A percentile compares a stretch with the other conserved stretches of the same genome.
phyloP scores from a whole-genome alignment of 2,329 filamentous ascomycete genomes.

The Cercospora zeina region DNA sequence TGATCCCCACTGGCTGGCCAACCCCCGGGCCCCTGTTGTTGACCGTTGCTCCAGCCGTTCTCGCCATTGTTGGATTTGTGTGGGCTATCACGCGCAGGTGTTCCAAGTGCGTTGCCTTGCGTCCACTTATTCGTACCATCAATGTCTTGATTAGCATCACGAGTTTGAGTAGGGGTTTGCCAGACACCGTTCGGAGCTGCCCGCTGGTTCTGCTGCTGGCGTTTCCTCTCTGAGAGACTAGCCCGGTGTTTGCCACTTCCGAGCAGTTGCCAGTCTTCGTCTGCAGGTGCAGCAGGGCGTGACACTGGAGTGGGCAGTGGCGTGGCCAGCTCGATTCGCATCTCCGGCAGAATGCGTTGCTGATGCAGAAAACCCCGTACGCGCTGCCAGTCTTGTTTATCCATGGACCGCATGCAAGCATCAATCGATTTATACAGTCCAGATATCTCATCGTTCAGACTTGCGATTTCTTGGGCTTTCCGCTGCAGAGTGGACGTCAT shows the following conservation, averaged over 20 bases:
- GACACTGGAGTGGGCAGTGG: constrained; percentile 11
- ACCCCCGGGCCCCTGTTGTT: constrained; percentile 2
- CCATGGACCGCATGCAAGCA: constrained; percentile 20
- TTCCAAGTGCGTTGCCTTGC: constrained; percentile 3
- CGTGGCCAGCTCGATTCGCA: constrained; percentile 18
- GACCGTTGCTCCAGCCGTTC: background rate
- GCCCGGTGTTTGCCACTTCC: background rate
- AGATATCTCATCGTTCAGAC: constrained; percentile 16
- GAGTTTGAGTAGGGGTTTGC: background rate
- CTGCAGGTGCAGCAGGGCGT: background rate
- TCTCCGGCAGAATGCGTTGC: constrained; percentile 19
- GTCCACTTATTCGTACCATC: constrained; percentile 19
- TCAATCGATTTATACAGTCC: constrained; percentile 19
- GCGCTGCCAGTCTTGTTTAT: constrained; percentile 14
- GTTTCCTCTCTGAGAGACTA: constrained; percentile 16
- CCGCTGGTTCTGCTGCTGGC: constrained; percentile 13
- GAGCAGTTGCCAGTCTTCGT: constrained; percentile 19
- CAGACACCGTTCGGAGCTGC: background rate
- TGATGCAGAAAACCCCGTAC: constrained; percentile 16
- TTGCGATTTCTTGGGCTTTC: constrained; percentile 20
- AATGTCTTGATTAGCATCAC: constrained; percentile 14
- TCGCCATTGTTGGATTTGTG: background rate
- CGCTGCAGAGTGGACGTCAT: constrained; percentile 19
- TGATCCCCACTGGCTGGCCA: constrained; percentile 30
- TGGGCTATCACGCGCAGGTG: constrained; percentile 7